Conservation (phyloP, 768 basidiomycete genomes). For the Leccinum rimulosum region DNA sequence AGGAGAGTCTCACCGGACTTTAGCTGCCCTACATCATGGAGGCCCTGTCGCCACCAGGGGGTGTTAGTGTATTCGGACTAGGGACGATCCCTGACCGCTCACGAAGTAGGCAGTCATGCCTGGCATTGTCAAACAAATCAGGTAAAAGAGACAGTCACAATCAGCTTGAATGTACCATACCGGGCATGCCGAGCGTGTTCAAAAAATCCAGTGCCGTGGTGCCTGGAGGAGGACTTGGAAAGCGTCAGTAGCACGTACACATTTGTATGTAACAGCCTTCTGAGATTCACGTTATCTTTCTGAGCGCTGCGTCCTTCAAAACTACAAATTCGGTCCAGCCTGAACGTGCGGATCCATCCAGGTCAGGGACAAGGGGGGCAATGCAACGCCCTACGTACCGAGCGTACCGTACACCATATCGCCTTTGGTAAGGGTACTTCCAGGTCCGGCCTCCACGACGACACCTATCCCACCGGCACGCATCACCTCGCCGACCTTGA, state of each 20-base stretch:
- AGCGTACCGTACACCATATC: slow-evolving; percentile 63
- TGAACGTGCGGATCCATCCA: slow-evolving; percentile 22
- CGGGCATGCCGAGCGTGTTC: slow-evolving; percentile 72
- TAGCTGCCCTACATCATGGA: slow-evolving; percentile 75
- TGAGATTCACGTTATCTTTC: slow-evolving; percentile 53
- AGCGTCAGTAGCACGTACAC: background rate
- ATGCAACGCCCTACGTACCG: slow-evolving; percentile 43
- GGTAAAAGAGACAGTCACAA: background rate
- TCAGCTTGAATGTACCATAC: slow-evolving; percentile 37
- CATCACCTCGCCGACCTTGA: slow-evolving; percentile 78
- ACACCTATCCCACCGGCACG: slow-evolving; percentile 65
- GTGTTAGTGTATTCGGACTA: slow-evolving; percentile 4
- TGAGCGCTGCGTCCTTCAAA: slow-evolving; percentile 48
- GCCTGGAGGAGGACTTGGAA: slow-evolving; percentile 53
- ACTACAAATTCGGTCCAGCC: slow-evolving; percentile 81
- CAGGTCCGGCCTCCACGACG: slow-evolving; percentile 56
- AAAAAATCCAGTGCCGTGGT: slow-evolving; percentile 72
- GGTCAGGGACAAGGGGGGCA: background rate
- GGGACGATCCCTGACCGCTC: slow-evolving; percentile 20
- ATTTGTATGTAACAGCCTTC: background rate
- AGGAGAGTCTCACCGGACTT: slow-evolving; percentile 85
- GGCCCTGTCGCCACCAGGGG: slow-evolving; percentile 49
- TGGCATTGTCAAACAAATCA: slow-evolving; percentile 25
- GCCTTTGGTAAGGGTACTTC: slow-evolving; percentile 56
- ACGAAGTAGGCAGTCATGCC: slow-evolving; percentile 92